A percentile compares a stretch with the other conserved stretches of the same genome.
Evolutionary conservation across 352 stramenopile species (phyloP).

Genomic region (Globisporangium megalacanthum): DNA sequence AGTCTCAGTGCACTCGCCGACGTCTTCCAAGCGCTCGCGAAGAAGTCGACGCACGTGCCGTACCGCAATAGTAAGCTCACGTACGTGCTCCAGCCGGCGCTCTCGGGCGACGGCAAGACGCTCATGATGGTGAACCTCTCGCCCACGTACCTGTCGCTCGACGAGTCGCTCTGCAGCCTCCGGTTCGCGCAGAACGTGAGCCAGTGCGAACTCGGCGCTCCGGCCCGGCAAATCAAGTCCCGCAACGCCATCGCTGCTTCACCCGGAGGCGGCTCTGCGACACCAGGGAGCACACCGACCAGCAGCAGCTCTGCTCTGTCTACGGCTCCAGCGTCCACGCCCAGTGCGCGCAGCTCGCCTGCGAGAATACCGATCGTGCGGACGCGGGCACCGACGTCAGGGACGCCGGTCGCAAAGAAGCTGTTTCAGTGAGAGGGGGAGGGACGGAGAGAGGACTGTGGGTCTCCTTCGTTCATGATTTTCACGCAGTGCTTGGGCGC

Average conservation of each 20-base stretch:
- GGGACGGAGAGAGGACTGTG: not conserved
- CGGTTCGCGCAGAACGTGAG: constrained; percentile 97
- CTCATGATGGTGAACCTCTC: constrained; percentile 99
- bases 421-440: constrained; percentile 19
- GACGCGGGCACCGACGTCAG: constrained; percentile 7
- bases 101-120: constrained; percentile 99
- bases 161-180: constrained; percentile 98
- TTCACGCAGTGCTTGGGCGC: not conserved
- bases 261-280: not conserved
- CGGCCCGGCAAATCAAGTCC: constrained; percentile 85
- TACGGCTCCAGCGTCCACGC: not conserved
- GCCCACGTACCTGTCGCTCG: constrained; percentile 91
- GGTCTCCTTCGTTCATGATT: not conserved
- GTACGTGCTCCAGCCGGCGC: constrained; percentile 97
- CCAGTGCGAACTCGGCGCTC: constrained; percentile 95
- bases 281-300: constrained; percentile 9
- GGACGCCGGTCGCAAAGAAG: constrained; percentile 27
- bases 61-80: constrained; percentile 99
- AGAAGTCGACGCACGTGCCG: constrained; percentile 94
- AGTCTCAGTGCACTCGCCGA: constrained; percentile 97
- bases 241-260: constrained; percentile 13
- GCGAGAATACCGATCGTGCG: constrained; percentile 13
- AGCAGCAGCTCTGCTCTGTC: constrained; percentile 6
- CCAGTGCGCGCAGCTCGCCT: constrained; percentile 13
- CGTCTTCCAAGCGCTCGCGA: constrained; percentile 97